Evolutionary conservation across 2,329 filamentous ascomycete genomes (phyloP).

Genomic region (Colletotrichum lini): DNA sequence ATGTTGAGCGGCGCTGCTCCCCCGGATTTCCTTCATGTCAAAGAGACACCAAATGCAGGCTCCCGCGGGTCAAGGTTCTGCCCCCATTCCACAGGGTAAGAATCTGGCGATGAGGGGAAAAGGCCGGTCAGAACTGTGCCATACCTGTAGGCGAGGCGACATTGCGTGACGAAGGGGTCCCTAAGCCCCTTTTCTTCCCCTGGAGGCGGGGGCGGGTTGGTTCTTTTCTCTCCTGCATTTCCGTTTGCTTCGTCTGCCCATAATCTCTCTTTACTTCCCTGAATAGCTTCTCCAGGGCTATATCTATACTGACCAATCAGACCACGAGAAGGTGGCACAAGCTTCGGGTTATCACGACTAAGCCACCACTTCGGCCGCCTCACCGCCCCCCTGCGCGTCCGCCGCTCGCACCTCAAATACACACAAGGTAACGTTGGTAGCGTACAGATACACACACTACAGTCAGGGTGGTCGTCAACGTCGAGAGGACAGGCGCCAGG

Average conservation of each 20-base stretch:
- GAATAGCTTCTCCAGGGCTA: constrained; percentile 32
- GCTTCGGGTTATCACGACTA: constrained; percentile 34
- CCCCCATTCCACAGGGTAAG: constrained; percentile 29
- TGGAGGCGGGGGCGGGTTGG: neutral
- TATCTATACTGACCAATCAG: constrained; percentile 31
- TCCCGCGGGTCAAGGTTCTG: constrained; percentile 35
- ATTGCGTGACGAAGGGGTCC: constrained; percentile 35
- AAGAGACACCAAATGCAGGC: constrained; percentile 36
- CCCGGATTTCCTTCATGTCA: constrained; percentile 40
- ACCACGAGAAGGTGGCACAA: constrained; percentile 38
- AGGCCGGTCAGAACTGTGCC: constrained; percentile 33
- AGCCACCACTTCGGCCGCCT: constrained; percentile 39
- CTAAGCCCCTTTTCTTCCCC: neutral
- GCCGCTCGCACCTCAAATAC: constrained; percentile 17
- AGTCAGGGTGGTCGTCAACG: constrained; percentile 21
- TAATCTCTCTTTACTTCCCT: constrained; percentile 18
- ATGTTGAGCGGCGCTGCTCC: constrained; percentile 23
- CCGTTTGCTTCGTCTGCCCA: constrained; percentile 11
- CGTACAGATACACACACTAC: constrained; percentile 20
- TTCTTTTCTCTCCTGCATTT: neutral
- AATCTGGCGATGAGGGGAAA: constrained; percentile 40
- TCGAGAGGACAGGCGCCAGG: constrained; percentile 10
- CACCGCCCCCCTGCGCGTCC: constrained; percentile 40
- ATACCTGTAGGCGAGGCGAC: constrained; percentile 10
- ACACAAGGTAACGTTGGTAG: neutral